A percentile compares a stretch with the other conserved stretches of the same genome.
phyloP scores from a whole-genome alignment of 768 basidiomycete genomes.

The Pleurotus pulmonarius region DNA sequence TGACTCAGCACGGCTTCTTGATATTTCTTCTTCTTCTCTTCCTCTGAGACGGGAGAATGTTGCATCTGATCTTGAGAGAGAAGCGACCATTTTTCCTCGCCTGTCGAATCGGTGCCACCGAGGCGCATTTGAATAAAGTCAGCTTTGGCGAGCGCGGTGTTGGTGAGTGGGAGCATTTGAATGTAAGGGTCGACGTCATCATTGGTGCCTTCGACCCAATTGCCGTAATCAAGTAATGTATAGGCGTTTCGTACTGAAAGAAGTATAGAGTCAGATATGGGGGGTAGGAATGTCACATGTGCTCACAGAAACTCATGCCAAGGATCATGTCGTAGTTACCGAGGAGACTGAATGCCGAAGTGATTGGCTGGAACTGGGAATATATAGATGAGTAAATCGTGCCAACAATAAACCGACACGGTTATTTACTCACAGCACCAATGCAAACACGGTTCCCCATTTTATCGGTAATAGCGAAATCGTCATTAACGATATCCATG shows the following conservation, averaged over 20 bases:
- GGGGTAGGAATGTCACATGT: background rate
- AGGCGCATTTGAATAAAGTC: slow-evolving; percentile 67
- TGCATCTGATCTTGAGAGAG: slow-evolving; percentile 56
- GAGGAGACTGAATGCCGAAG: slow-evolving; percentile 71
- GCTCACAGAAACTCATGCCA: slow-evolving; percentile 76
- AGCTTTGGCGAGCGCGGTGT: slow-evolving; percentile 45
- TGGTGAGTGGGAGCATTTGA: slow-evolving; percentile 62
- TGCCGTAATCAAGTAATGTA: slow-evolving; percentile 67
- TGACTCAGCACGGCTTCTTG: slow-evolving; percentile 62
- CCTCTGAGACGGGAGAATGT: slow-evolving; percentile 58
- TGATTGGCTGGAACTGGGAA: slow-evolving; percentile 79
- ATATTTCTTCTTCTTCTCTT: slow-evolving; percentile 64
- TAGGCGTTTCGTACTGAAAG: slow-evolving; percentile 73
- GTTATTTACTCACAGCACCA: slow-evolving; percentile 51
- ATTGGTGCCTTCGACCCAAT: slow-evolving; percentile 52
- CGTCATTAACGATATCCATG: slow-evolving; percentile 61
- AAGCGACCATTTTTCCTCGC: slow-evolving; percentile 50
- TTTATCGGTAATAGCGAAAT: slow-evolving; percentile 43
- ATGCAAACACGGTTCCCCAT: slow-evolving; percentile 58
- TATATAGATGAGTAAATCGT: slow-evolving; percentile 3
- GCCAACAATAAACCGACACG: background rate
- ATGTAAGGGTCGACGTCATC: slow-evolving; percentile 58
- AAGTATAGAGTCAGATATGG: background rate
- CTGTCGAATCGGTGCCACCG: slow-evolving; percentile 54
- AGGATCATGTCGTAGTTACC: slow-evolving; percentile 82